phyloP scores from a whole-genome alignment of 805 yeast genomes.

The Metschnikowia continentalis region DNA sequence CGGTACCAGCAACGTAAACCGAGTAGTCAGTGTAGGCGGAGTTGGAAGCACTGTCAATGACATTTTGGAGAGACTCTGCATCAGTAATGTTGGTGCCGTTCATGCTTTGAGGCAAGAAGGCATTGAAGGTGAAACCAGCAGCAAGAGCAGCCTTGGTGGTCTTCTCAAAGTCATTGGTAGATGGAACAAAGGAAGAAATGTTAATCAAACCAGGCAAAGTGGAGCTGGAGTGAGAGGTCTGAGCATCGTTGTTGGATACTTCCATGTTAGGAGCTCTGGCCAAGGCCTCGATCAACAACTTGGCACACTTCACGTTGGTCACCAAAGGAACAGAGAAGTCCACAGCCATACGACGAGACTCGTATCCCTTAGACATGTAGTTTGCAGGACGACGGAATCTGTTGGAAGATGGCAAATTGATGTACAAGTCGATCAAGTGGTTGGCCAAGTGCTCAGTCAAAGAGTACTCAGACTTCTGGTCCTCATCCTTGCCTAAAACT shows the following conservation, averaged over 20 bases:
- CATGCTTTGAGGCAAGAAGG: conserved; percentile 69
- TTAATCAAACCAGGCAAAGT: conserved; percentile 85
- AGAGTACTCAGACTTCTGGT: conserved; percentile 89
- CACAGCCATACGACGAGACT: conserved; percentile 99
- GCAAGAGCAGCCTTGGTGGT: conserved; percentile 68
- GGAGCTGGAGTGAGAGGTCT: conserved; percentile 81
- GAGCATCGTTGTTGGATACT: conserved; percentile 77
- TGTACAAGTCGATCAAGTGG: conserved; percentile 91
- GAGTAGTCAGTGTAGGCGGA: conserved; percentile 79
- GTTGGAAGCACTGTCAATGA: conserved; percentile 51
- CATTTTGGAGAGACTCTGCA: conserved; percentile 59
- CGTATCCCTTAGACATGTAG: conserved; percentile 95
- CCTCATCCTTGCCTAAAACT: conserved; percentile 67
- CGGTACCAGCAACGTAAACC: conserved; percentile 79
- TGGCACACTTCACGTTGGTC: conserved; percentile 96
- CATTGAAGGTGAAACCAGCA: conserved; percentile 85
- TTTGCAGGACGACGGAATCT: conserved; percentile 98
- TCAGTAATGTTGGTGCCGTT: conserved; percentile 64
- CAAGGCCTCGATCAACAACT: conserved; percentile 90
- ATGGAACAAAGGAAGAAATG: conserved; percentile 73
- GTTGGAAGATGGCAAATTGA: conserved; percentile 94
- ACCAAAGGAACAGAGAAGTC: conserved; percentile 97
- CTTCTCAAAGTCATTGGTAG: conserved; percentile 61
- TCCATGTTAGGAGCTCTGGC: conserved; percentile 65
- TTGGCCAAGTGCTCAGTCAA: conserved; percentile 94